phyloP scores from a whole-genome alignment of 2,329 filamentous ascomycete species.

The Talaromyces pinophilus region DNA sequence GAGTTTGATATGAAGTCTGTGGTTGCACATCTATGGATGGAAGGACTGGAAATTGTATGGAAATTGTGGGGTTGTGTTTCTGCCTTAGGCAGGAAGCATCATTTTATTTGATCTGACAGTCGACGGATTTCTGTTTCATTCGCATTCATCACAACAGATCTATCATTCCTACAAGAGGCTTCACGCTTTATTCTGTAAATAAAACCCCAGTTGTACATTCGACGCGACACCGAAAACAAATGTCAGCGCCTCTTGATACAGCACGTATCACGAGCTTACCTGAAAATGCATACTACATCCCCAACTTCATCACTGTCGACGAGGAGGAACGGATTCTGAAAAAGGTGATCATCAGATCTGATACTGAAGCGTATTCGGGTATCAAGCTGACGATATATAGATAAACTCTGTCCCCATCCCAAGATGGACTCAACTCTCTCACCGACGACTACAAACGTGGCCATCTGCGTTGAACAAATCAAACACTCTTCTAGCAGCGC shows the following conservation, averaged over 20 bases:
- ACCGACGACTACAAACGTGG: constrained; percentile 86
- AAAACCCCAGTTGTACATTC: neutral
- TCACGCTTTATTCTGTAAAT: neutral
- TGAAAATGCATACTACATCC: constrained; percentile 72
- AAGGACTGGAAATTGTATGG: constrained; percentile 3
- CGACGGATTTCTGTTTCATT: neutral
- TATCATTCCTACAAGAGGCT: neutral
- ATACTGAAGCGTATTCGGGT: no score
- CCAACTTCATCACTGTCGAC: constrained; percentile 74
- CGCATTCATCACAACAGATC: neutral
- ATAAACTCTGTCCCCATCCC: constrained; percentile 66
- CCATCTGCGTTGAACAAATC: constrained; percentile 76
- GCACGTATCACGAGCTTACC: constrained; percentile 37
- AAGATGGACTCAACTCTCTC: constrained; percentile 83
- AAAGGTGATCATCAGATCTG: constrained; percentile 52
- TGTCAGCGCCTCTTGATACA: constrained; percentile 29
- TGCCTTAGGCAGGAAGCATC: constrained; percentile 13
- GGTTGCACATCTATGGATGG: neutral
- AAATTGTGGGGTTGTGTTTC: constrained; percentile 7
- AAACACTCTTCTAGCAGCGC: constrained; percentile 71
- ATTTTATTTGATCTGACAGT: neutral
- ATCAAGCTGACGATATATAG: constrained; percentile 38
- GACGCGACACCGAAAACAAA: neutral
- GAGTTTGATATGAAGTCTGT: neutral
- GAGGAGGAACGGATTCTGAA: constrained; percentile 72